Conservation (phyloP, 768 basidiomycete genomes). For the Boletus rufocinnamomeus region DNA sequence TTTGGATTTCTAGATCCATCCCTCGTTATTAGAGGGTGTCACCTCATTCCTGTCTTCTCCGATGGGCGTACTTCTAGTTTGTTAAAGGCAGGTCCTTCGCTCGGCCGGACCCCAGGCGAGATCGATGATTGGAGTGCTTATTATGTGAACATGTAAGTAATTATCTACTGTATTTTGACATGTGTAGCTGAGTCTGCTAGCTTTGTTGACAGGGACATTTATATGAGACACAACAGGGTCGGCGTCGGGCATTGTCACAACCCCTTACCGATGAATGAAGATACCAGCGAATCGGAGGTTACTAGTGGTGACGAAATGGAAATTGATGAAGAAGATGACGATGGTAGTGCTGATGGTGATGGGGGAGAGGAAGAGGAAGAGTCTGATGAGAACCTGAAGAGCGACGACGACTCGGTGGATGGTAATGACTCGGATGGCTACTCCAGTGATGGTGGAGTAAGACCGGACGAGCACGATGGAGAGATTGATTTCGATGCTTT, state of each 20-base stretch:
- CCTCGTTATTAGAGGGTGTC: constrained; percentile 31
- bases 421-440: no score
- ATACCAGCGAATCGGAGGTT: not conserved
- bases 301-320: not conserved
- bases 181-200: not conserved
- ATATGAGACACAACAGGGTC: constrained; percentile 29
- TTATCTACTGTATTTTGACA: not conserved
- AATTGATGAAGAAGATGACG: not conserved
- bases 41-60: constrained; percentile 39
- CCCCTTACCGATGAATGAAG: not conserved
- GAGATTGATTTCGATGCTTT: no score
- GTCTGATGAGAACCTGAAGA: no score
- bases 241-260: constrained; percentile 32
- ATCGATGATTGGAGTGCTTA: constrained; percentile 22
- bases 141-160: constrained; percentile 32
- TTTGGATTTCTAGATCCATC: constrained; percentile 42
- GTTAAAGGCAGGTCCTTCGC: not conserved
- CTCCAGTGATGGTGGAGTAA: no score
- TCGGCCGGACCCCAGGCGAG: not conserved
- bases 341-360: no score
- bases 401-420: no score
- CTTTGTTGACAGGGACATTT: constrained; percentile 28
- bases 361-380: no score
- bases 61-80: constrained; percentile 14
- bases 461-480: no score